Evolutionary conservation across 2,329 filamentous ascomycete species (phyloP).

Genomic region (Aspergillus novoparasiticus): DNA sequence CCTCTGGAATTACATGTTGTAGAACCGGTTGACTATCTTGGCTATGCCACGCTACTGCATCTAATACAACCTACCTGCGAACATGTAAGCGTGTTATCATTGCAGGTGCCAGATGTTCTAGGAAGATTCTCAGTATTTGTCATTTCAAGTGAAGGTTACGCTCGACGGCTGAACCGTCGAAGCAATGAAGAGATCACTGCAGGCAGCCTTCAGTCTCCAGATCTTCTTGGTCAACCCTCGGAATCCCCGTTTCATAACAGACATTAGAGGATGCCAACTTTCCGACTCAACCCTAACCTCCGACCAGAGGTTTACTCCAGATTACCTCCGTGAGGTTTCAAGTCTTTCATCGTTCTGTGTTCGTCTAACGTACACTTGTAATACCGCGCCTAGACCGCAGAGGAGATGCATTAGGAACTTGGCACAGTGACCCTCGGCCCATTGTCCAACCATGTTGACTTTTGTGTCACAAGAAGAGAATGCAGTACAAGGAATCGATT

Average conservation of each 20-base stretch:
- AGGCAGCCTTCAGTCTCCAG: neutral
- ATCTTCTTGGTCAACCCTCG: neutral
- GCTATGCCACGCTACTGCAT: neutral
- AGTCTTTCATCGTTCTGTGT: neutral
- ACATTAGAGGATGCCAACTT: neutral
- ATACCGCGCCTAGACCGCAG: too few species aligned
- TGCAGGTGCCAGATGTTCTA: neutral
- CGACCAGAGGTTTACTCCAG: too few species aligned
- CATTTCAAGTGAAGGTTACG: neutral
- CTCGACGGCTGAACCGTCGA: too few species aligned
- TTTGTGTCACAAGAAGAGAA: neutral
- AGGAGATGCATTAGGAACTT: neutral
- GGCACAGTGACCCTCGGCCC: neutral
- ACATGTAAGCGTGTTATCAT: neutral
- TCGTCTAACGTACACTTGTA: neutral
- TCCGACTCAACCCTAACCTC: neutral
- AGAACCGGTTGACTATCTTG: neutral
- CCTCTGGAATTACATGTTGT: neutral
- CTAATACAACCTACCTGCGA: too few species aligned
- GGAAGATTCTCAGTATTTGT: neutral
- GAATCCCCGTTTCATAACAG: too few species aligned
- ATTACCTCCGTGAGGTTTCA: neutral
- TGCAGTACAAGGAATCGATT: neutral
- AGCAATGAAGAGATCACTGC: neutral
- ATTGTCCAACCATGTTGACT: neutral